Base-by-base conservation (phyloP, 2,329 filamentous ascomycete genomes). In the Leptosphaerulina australis region DNA sequence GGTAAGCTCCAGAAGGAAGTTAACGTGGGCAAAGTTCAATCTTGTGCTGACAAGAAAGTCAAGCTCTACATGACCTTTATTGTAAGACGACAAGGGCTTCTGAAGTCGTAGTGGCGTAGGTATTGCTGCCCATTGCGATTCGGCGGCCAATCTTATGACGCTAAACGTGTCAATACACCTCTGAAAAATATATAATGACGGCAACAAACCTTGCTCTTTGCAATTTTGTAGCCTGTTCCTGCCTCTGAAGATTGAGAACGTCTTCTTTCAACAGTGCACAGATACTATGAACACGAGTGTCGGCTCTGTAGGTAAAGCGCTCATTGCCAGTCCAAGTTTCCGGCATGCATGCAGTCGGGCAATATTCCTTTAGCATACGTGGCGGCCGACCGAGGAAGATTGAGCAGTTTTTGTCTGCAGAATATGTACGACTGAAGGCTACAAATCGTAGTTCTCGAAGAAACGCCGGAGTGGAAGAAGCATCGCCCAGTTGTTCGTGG, bases 311-410 rank as follows among this genome's bases (percentile, higher is more conserved):
- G 5, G 18, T 22, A 6, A 35, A 35, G 9, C 18, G 33, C n/a
- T 35, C 33, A n/a, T 8, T 20, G 11, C 5, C 3, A 8, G n/a
- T 12, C 33, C 20, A 35, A 6, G 5, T 24, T 20, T 35, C 18
- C 4, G 20, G 33, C 3, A 35, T 8, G 14, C 15, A 18, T n/a
- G 33, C 33, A 4, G 20, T 35, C 3, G 20, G 20, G 15, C 33
- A 35, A 15, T 35, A 35, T 14, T 24, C 14, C 24, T 29, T 39
- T n/a, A 70, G 71, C 29, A 81, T 74, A 2, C 78, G 69, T 2
- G 77, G 77, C 3, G 79, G 79, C 2, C 79, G 70, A 2, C 79
- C 79, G n/a, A 80, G 71, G 44, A 81, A 81, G 1, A 79, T 76
- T 1, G 77, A 74, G 6, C 79, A 61, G 31, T 72, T 76, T 48